These are phyloP conservation scores for Saccharomyces hybrid DNA, from an alignment of 1,139 yeast species.

Conservation along the genomic window DNA sequence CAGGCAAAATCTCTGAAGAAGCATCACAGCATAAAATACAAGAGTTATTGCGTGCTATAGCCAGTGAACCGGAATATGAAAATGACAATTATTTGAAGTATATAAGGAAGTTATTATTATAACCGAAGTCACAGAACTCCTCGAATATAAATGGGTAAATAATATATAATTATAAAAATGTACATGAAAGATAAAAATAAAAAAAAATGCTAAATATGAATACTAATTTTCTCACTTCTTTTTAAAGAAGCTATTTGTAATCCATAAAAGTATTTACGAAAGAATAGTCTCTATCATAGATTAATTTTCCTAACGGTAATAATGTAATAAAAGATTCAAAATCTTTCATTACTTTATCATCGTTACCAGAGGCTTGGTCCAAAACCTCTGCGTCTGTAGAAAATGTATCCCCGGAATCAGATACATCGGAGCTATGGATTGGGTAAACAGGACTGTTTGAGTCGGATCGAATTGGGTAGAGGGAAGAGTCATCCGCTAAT, in stretches of 20 bases:
- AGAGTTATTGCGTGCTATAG: conserved; percentile 16
- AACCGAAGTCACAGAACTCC: background rate
- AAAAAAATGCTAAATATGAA: background rate
- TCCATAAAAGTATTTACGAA: conserved; percentile 9
- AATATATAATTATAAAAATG: background rate
- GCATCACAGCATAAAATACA: conserved; percentile 19
- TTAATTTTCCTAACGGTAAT: conserved; percentile 13
- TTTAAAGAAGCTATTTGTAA: background rate
- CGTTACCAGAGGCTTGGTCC: background rate
- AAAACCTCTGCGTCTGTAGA: background rate
- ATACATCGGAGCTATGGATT: conserved; percentile 1
- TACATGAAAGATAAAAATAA: background rate
- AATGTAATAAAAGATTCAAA: conserved; percentile 2
- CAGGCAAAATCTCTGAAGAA: conserved; percentile 20
- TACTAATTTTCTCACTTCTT: background rate
- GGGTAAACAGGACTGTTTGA: conserved; percentile 2
- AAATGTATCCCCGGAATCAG: background rate
- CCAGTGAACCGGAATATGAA: conserved; percentile 11
- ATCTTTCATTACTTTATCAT: background rate
- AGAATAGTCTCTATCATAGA: conserved; percentile 17
- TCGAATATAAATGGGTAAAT: background rate
- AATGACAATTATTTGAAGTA: conserved; percentile 20
- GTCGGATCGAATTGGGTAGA: conserved; percentile 4
- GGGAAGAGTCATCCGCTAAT: background rate
- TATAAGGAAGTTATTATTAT: conserved; percentile 7